Percentiles rank a stretch among this genome's conserved stretches.
phyloP scores from a whole-genome alignment of 2,329 filamentous ascomycete genomes.

The Pseudopithomyces chartarum region DNA sequence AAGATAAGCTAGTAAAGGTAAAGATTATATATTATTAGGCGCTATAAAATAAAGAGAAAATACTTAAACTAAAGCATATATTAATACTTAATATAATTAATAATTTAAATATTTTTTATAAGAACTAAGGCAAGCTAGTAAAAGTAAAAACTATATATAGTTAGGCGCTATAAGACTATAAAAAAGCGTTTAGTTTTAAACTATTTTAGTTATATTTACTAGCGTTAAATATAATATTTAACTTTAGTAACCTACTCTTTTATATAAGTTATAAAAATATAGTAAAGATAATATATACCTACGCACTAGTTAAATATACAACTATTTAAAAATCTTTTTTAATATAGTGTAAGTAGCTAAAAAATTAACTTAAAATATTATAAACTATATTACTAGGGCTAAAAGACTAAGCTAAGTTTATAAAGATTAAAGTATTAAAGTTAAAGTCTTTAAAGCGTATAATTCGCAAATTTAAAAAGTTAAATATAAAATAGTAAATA shows the following conservation, averaged over 20 bases:
- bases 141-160: conserved; percentile 20
- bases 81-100: too few relatives aligned
- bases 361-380: conserved; percentile 13
- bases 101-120: conserved; percentile 19
- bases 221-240: conserved; percentile 10
- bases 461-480: conserved; percentile 1
- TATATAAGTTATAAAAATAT: conserved; percentile 20
- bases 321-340: conserved; percentile 15
- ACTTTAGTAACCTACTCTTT: conserved; percentile 11
- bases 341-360: conserved; percentile 10
- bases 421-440: conserved; percentile 6
- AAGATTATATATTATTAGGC: too few relatives aligned
- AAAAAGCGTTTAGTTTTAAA: conserved; percentile 13
- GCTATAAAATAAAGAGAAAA: too few relatives aligned
- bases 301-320: conserved; percentile 17
- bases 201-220: too few relatives aligned
- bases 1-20: background rate
- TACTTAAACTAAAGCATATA: too few relatives aligned
- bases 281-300: conserved; percentile 32
- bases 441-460: conserved; percentile 7
- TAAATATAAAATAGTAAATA: conserved; percentile 2
- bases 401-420: conserved; percentile 6
- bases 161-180: conserved; percentile 19
- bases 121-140: conserved; percentile 1
- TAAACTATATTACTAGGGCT: conserved; percentile 9